phyloP scores from a whole-genome alignment of 176 grass and related monocot genomes.

The Juncus effusus region DNA sequence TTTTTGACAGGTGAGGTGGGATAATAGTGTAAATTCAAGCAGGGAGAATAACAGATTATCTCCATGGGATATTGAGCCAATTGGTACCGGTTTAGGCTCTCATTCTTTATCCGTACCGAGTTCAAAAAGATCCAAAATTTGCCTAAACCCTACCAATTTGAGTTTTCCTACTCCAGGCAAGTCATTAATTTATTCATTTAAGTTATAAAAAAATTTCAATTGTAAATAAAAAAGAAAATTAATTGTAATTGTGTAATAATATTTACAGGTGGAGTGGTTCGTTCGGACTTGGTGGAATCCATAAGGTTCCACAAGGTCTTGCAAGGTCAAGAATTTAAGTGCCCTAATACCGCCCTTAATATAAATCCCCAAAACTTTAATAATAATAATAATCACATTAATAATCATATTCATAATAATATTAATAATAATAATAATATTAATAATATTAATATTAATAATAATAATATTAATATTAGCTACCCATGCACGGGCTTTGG shows the following conservation, averaged over 20 bases:
- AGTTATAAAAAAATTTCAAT: background rate
- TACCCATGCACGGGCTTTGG: constrained; percentile 57
- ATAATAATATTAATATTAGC: constrained; percentile 17
- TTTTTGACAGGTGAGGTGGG: constrained; percentile 67
- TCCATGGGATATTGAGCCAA: constrained; percentile 79
- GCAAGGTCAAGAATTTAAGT: constrained; percentile 98
- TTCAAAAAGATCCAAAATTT: constrained; percentile 69
- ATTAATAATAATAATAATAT: background rate
- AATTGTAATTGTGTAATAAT: constrained; percentile 12
- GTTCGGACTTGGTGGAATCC: constrained; percentile 47
- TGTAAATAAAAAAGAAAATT: background rate
- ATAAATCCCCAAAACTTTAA: background rate
- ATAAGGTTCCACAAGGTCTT: constrained; percentile 83
- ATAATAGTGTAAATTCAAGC: constrained; percentile 40
- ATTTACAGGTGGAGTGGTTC: constrained; percentile 63
- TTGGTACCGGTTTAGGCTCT: constrained; percentile 40
- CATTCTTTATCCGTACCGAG: constrained; percentile 39
- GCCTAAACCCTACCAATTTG: constrained; percentile 38
- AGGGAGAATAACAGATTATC: constrained; percentile 67
- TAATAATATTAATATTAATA: too few relatives aligned
- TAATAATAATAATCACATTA: constrained; percentile 7
- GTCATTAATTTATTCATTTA: background rate
- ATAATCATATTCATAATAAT: background rate
- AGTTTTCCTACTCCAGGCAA: constrained; percentile 49
- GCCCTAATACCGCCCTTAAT: background rate